Evolutionary conservation across 1,284 basidiomycete genomes (phyloP).

Genomic region (Trichosporon sp.): DNA sequence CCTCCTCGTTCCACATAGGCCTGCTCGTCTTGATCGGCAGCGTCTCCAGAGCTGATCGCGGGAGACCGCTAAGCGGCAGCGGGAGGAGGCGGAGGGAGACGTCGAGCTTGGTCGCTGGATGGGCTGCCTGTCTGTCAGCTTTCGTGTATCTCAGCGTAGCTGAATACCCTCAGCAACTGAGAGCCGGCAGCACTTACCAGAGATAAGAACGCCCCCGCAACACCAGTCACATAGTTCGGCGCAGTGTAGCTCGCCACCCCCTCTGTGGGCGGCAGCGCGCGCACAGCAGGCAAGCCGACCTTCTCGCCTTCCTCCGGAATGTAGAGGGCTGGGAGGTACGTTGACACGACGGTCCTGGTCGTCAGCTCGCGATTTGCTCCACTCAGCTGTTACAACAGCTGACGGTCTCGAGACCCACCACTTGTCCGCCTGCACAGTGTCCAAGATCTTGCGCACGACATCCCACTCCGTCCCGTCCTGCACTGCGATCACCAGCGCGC

Average conservation of each 20-base stretch:
- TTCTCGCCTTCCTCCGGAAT: constrained; percentile 23
- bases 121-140: constrained; percentile 25
- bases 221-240: constrained; percentile 39
- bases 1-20: constrained; percentile 32
- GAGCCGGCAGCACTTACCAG: constrained; percentile 19
- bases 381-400: too few relatives aligned
- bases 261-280: constrained; percentile 17
- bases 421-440: neutral
- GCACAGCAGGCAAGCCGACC: constrained; percentile 24
- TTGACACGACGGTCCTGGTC: constrained; percentile 32
- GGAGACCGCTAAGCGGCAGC: constrained; percentile 30
- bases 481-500: constrained; percentile 14
- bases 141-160: neutral
- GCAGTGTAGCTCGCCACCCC: constrained; percentile 23
- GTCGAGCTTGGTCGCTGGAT: constrained; percentile 20
- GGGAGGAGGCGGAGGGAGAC: constrained; percentile 29
- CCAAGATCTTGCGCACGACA: constrained; percentile 2
- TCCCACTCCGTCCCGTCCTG: constrained; percentile 13
- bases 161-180: too few relatives aligned
- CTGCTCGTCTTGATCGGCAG: neutral
- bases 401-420: constrained; percentile 18
- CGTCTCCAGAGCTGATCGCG: constrained; percentile 10
- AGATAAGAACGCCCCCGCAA: constrained; percentile 31
- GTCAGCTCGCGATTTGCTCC: neutral
- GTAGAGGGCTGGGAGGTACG: constrained; percentile 41